Percentiles rank a stretch among this genome's conserved stretches.
These are phyloP conservation scores for Aquilaria yunnanensis DNA, from an alignment of 345 rosid species.

Conservation along the genomic window DNA sequence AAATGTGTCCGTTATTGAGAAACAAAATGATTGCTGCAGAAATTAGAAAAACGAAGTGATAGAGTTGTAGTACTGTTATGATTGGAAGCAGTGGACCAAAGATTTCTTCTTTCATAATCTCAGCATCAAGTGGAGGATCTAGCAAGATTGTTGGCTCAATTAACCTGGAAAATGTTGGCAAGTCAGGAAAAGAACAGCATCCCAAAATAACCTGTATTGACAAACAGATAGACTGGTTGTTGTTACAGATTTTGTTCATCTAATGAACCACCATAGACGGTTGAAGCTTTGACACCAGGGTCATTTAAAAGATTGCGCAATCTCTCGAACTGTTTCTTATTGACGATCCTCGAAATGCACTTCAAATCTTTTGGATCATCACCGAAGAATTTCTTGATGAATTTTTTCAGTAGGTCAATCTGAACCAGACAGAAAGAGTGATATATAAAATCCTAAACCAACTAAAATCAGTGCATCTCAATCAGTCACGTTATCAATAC, in stretches of 20 bases:
- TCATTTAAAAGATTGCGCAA: slow-evolving; percentile 44
- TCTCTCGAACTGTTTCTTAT: slow-evolving; percentile 49
- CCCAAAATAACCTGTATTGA: no score
- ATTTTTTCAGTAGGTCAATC: slow-evolving; percentile 52
- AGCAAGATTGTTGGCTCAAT: slow-evolving; percentile 64
- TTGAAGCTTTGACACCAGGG: slow-evolving; percentile 51
- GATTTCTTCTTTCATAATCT: slow-evolving; percentile 54
- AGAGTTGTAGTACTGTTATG: slow-evolving; percentile 35
- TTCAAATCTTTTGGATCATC: slow-evolving; percentile 46
- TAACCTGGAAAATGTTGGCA: slow-evolving; percentile 23
- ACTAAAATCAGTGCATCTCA: no score
- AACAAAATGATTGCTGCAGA: background rate
- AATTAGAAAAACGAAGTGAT: background rate
- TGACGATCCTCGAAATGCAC: slow-evolving; percentile 15
- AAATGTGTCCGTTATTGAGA: background rate
- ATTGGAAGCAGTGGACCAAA: slow-evolving; percentile 71
- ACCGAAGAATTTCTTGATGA: slow-evolving; percentile 49
- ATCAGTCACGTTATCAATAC: slow-evolving; percentile 22
- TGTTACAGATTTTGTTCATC: slow-evolving; percentile 57
- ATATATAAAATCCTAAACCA: background rate
- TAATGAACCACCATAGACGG: slow-evolving; percentile 62
- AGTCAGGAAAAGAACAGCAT: no score
- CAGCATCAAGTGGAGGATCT: slow-evolving; percentile 60
- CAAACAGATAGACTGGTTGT: no score
- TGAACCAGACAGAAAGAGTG: slow-evolving; percentile 22